Conservation (phyloP, 192 early-diverging fungal genomes). For the Geranomyces variabilis region DNA sequence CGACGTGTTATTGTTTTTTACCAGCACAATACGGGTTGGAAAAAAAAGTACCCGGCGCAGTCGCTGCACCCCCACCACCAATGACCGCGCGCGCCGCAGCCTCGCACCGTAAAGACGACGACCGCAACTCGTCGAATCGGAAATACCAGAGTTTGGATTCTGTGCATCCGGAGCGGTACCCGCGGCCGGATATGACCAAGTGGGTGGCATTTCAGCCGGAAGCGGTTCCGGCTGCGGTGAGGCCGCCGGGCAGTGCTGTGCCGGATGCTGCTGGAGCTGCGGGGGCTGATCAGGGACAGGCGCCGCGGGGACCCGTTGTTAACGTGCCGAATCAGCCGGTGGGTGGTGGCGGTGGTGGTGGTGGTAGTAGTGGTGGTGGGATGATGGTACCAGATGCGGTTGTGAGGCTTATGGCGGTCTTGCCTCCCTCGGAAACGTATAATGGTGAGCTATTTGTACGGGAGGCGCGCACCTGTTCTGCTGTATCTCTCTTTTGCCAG, state of each 20-base stretch:
- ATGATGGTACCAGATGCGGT: conserved; percentile 44
- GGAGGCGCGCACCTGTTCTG: no score
- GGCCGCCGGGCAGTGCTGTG: background rate
- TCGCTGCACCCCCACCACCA: background rate
- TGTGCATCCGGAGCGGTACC: conserved; percentile 69
- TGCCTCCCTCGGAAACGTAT: conserved; percentile 42
- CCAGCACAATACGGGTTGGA: conserved; percentile 16
- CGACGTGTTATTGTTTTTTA: no score
- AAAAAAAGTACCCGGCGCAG: conserved; percentile 12
- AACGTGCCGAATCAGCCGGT: background rate
- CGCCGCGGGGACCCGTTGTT: background rate
- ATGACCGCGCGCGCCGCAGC: conserved; percentile 1
- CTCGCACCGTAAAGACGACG: background rate
- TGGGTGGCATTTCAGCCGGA: conserved; percentile 71
- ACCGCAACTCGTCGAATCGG: background rate
- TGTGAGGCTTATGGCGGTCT: conserved; percentile 29
- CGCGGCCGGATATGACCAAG: conserved; percentile 72
- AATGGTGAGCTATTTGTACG: conserved; percentile 33
- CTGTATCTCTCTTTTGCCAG: no score
- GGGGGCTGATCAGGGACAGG: background rate
- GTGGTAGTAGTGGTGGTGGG: background rate
- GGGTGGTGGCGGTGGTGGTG: background rate
- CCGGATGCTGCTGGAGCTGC: background rate
- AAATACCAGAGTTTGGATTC: conserved; percentile 46
- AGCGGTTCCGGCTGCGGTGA: conserved; percentile 11